Base-by-base conservation (phyloP, 2,329 filamentous ascomycete species). In the Pseudofabraea citricarpa region DNA sequence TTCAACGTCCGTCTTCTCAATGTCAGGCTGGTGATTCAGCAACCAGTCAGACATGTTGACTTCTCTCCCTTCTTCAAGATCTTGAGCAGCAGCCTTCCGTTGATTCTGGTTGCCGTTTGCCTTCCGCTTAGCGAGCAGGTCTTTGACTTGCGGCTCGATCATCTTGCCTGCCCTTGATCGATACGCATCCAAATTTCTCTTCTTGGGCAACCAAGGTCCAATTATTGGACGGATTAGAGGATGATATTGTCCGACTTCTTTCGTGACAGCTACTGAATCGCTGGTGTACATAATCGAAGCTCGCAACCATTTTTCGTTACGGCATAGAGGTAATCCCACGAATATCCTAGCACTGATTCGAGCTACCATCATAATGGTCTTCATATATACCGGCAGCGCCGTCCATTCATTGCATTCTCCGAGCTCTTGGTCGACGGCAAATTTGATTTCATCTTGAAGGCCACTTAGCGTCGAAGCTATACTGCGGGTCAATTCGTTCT, bases 271-370 rank as follows among this genome's bases (percentile, higher is more conserved):
- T 36, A 55, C 45, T 7, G 47, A 43, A 32, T 54, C 49, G 13
- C 31, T 45, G 13, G 54, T 46, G 36, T 49, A 49, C 21, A 47
- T 27, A 18, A 54, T 53, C 6, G 45, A 47, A 5, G 45, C 39
- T 10, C 52, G 21, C 3, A 54, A n/a, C 53, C 53, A 56, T n/a
- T 50, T 44, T 19, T 51, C 46, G 33, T 53, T 27, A 15, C 45
- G 15, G 32, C 42, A 70, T 0, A 72, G 55, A 9, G 64, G 59
- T 9, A 59, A 35, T 1, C 69, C 69, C 23, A 72, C 62, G 21
- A 72, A 59, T 49, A 68, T 62, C 13, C 64, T 62, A 46, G 69
- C 71, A 24, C 62, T 64, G 12, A 66, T 49, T 4, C 58, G 53
- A 3, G 66, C 60, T 6, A 70, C 58, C 26, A 68, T 59, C 5